Percentiles rank a stretch among this genome's conserved stretches.
phyloP scores from a whole-genome alignment of 1,139 yeast species.

The Taphrina communis region DNA sequence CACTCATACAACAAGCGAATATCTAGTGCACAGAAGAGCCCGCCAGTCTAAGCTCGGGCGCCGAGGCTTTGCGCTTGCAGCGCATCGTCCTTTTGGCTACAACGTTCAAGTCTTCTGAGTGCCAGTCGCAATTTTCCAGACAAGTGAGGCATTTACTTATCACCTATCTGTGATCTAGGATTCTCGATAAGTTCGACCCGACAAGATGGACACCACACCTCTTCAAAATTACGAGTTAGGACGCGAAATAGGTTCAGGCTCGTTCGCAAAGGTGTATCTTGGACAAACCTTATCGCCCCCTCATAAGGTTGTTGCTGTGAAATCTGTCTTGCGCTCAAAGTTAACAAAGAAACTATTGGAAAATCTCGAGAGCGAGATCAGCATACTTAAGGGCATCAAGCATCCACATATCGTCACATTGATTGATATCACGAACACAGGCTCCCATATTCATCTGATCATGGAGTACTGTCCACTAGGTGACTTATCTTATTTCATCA shows the following conservation, averaged over 20 bases:
- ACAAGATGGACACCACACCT: conserved; percentile 26
- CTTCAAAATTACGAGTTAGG: conserved; percentile 63
- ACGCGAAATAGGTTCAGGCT: conserved; percentile 88
- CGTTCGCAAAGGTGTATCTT: conserved; percentile 90
- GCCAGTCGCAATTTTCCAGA: too few relatives aligned
- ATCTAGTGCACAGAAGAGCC: too few relatives aligned
- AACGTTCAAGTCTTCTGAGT: too few relatives aligned
- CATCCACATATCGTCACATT: conserved; percentile 93
- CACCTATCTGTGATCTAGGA: too few relatives aligned
- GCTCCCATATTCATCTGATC: conserved; percentile 79
- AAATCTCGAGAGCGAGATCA: conserved; percentile 87
- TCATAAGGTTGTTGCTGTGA: conserved; percentile 76
- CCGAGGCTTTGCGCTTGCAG: conserved; percentile 5
- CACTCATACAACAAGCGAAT: too few relatives aligned
- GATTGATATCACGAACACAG: conserved; percentile 61
- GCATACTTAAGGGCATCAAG: conserved; percentile 79
- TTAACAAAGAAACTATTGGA: conserved; percentile 85
- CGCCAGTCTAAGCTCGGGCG: background rate
- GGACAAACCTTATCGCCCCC: conserved; percentile 59
- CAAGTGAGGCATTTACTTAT: too few relatives aligned
- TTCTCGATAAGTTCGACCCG: too few relatives aligned
- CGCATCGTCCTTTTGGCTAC: background rate
- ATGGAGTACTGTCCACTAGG: conserved; percentile 98
- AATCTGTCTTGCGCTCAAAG: conserved; percentile 81
- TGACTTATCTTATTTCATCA: conserved; percentile 84